Conservation (phyloP, 2,329 filamentous ascomycete genomes). For the Claviceps sp. region DNA sequence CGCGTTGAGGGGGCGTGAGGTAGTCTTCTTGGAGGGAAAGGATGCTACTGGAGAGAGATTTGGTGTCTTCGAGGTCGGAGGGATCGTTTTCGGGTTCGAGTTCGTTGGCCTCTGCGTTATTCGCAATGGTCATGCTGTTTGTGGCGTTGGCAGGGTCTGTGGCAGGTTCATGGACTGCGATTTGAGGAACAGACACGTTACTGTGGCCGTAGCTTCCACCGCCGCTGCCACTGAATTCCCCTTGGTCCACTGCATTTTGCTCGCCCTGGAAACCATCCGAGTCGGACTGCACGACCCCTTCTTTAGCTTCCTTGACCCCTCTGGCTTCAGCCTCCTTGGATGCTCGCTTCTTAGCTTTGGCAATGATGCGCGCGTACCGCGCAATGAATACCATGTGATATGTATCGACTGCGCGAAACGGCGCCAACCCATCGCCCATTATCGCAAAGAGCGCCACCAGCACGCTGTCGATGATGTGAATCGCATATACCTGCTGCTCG, state of each 20-base stretch:
- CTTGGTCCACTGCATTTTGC: neutral
- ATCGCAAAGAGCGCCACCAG: conserved; percentile 58
- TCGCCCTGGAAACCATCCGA: no score
- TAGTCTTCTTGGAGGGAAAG: conserved; percentile 43
- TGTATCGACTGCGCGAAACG: conserved; percentile 68
- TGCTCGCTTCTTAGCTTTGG: conserved; percentile 28
- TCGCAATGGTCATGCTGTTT: neutral
- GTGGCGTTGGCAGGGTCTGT: neutral
- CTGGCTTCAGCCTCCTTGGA: neutral
- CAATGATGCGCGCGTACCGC: conserved; percentile 38
- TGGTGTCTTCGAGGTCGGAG: conserved; percentile 21
- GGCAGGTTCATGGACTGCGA: neutral
- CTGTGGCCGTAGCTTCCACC: neutral
- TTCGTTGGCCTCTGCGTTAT: neutral
- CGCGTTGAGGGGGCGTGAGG: conserved; percentile 52
- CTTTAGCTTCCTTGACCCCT: no score
- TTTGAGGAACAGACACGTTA: neutral
- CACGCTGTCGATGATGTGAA: conserved; percentile 58
- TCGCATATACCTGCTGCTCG: conserved; percentile 52
- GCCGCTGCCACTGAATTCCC: conserved; percentile 7
- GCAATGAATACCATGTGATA: conserved; percentile 80
- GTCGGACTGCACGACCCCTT: no score
- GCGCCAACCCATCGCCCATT: conserved; percentile 56
- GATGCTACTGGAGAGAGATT: conserved; percentile 15
- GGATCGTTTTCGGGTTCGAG: neutral